Evolutionary conservation across 495 filamentous ascomycete genomes (phyloP).

Genomic region (Platismatia glauca): DNA sequence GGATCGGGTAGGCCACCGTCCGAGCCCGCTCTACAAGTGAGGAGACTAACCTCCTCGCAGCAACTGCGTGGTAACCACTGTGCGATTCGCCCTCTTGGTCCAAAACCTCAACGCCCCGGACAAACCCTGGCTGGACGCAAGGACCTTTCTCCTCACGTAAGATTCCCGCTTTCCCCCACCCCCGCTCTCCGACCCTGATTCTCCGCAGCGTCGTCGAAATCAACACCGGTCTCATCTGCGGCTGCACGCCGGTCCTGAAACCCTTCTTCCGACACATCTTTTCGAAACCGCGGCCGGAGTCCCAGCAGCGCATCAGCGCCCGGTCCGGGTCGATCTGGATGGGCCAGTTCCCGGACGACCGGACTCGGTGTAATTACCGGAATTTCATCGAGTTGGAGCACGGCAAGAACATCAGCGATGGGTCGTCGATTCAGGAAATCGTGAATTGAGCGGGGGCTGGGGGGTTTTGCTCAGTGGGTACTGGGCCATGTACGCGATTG

Average conservation of each 20-base stretch:
- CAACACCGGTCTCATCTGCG: constrained; percentile 34
- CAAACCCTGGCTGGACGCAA: not conserved
- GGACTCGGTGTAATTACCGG: not conserved
- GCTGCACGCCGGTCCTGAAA: constrained; percentile 30
- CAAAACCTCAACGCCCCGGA: not conserved
- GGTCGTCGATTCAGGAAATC: not conserved
- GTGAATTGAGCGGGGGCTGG: too few species aligned
- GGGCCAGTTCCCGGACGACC: not conserved
- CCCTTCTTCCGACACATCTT: constrained; percentile 28
- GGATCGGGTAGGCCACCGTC: constrained; percentile 1
- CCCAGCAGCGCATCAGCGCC: too few species aligned
- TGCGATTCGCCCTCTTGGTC: constrained; percentile 28
- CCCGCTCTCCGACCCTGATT: not conserved
- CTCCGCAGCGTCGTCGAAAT: constrained; percentile 30
- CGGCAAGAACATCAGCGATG: not conserved
- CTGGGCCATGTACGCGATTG: too few species aligned
- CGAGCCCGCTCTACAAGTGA: not conserved
- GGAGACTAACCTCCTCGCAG: constrained; percentile 11
- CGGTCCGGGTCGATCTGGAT: not conserved
- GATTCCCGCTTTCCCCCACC: not conserved
- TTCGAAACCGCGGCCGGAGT: not conserved
- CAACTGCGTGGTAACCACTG: constrained; percentile 30
- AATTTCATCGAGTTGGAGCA: not conserved
- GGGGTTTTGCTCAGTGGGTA: not conserved
- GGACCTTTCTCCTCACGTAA: constrained; percentile 20